Evolutionary conservation across 73 alveolate genomes (phyloP).

Genomic region (Stentor coeruleus): DNA sequence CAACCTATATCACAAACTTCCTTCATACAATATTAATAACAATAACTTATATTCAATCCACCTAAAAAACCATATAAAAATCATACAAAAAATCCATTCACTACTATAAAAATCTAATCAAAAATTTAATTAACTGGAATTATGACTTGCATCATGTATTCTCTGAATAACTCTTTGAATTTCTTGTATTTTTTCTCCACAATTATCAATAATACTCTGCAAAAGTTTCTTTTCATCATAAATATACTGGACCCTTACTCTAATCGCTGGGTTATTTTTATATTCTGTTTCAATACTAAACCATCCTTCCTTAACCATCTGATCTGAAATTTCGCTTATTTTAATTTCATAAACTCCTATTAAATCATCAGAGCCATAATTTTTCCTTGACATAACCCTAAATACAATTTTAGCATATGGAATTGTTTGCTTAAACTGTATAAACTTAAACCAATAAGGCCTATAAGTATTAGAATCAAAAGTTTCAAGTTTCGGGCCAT

Average conservation of each 20-base stretch:
- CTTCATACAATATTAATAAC: too few species aligned
- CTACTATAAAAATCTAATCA: too few species aligned
- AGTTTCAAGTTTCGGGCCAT: not conserved
- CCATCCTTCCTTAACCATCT: not conserved
- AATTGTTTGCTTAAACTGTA: too few species aligned
- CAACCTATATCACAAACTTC: too few species aligned
- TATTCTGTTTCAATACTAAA: not conserved
- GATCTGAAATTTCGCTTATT: not conserved
- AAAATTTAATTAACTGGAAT: too few species aligned
- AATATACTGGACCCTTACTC: not conserved
- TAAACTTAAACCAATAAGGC: slow-evolving; percentile 22
- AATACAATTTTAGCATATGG: too few species aligned
- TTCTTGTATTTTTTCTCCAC: not conserved
- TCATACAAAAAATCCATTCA: too few species aligned
- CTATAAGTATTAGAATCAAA: not conserved
- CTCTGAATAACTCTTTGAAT: not conserved
- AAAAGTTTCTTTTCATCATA: not conserved
- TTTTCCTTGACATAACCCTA: too few species aligned
- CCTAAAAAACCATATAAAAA: too few species aligned
- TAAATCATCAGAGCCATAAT: too few species aligned
- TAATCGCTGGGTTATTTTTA: not conserved
- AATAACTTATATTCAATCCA: too few species aligned
- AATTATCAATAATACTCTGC: not conserved
- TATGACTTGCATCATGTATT: too few species aligned
- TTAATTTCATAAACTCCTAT: not conserved